phyloP scores from a whole-genome alignment of 169 alveolate species.

The Eimeria praecox region DNA sequence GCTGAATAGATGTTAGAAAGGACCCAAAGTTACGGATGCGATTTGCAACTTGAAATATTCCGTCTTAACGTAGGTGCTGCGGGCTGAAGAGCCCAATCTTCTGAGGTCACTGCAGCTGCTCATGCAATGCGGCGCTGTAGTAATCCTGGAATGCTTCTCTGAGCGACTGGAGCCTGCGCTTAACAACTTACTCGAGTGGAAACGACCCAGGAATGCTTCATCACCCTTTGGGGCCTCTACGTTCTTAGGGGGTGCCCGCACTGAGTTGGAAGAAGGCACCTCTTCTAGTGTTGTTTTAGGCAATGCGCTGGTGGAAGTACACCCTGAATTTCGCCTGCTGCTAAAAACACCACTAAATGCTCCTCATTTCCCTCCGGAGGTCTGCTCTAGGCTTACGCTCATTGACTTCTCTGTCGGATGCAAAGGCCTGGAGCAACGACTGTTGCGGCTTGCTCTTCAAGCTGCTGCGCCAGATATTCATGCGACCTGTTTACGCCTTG shows the following conservation, averaged over 20 bases:
- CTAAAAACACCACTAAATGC: slow-evolving; percentile 58
- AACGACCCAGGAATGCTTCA: slow-evolving; percentile 87
- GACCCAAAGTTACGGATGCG: neutral
- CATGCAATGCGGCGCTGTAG: slow-evolving; percentile 82
- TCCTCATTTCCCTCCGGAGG: slow-evolving; percentile 98
- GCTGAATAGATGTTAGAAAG: neutral
- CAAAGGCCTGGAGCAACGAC: slow-evolving; percentile 95
- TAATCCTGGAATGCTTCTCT: slow-evolving; percentile 96
- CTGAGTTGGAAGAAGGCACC: slow-evolving; percentile 96
- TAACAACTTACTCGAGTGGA: slow-evolving; percentile 94
- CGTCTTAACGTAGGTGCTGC: slow-evolving; percentile 20
- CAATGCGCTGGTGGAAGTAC: slow-evolving; percentile 88
- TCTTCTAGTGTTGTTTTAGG: slow-evolving; percentile 95
- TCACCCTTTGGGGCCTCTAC: slow-evolving; percentile 92
- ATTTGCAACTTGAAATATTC: neutral
- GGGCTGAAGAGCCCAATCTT: slow-evolving; percentile 67
- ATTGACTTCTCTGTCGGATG: slow-evolving; percentile 98
- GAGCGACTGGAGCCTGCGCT: slow-evolving; percentile 97
- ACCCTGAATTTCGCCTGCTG: slow-evolving; percentile 66
- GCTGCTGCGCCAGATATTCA: slow-evolving; percentile 75
- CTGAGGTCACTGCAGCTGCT: slow-evolving; percentile 43
- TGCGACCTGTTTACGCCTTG: slow-evolving; percentile 88
- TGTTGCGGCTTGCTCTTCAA: slow-evolving; percentile 88
- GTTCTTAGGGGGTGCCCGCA: slow-evolving; percentile 93
- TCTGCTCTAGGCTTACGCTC: slow-evolving; percentile 96